Evolutionary conservation across 352 stramenopile species (phyloP).

Genomic region (Peronospora farinosa): DNA sequence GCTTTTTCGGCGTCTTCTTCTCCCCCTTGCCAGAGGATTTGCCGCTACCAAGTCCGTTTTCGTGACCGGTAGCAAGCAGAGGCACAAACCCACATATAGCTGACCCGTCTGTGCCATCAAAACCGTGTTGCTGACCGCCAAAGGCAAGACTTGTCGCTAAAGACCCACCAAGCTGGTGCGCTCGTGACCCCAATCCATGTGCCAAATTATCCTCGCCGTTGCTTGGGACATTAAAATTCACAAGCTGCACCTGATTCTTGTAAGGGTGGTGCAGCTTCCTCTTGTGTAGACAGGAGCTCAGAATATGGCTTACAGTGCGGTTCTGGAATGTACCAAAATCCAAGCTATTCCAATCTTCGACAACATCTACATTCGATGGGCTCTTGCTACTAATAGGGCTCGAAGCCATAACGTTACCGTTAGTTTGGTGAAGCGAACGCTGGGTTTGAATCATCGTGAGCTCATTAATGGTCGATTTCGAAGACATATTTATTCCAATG

Average conservation of each 20-base stretch:
- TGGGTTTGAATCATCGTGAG: slow-evolving; percentile 21
- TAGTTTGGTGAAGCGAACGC: slow-evolving; percentile 15
- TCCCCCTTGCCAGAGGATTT: slow-evolving; percentile 36
- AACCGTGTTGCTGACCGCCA: slow-evolving; percentile 30
- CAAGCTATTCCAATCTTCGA: slow-evolving; percentile 73
- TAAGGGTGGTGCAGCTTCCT: slow-evolving; percentile 77
- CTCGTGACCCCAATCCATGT: slow-evolving; percentile 12
- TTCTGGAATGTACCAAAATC: slow-evolving; percentile 82
- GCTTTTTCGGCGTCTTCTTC: slow-evolving; percentile 55
- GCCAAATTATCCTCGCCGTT: slow-evolving; percentile 10
- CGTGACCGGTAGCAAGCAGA: slow-evolving; percentile 28
- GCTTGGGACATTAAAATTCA: slow-evolving; percentile 73
- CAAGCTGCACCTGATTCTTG: slow-evolving; percentile 78
- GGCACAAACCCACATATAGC: slow-evolving; percentile 28
- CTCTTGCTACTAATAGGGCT: slow-evolving; percentile 60
- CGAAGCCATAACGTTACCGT: slow-evolving; percentile 42
- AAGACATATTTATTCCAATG: slow-evolving; percentile 8
- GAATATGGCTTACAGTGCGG: slow-evolving; percentile 75
- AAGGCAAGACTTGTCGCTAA: slow-evolving; percentile 55
- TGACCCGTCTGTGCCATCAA: slow-evolving; percentile 13
- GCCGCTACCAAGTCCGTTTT: slow-evolving; percentile 16
- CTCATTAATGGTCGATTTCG: slow-evolving; percentile 13
- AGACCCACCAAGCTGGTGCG: slow-evolving; percentile 37
- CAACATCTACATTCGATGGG: slow-evolving; percentile 66
- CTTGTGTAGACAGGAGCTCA: slow-evolving; percentile 79